These are phyloP conservation scores for Ormosia semicastrata DNA, from an alignment of 306 rosid genomes.

Conservation along the genomic window DNA sequence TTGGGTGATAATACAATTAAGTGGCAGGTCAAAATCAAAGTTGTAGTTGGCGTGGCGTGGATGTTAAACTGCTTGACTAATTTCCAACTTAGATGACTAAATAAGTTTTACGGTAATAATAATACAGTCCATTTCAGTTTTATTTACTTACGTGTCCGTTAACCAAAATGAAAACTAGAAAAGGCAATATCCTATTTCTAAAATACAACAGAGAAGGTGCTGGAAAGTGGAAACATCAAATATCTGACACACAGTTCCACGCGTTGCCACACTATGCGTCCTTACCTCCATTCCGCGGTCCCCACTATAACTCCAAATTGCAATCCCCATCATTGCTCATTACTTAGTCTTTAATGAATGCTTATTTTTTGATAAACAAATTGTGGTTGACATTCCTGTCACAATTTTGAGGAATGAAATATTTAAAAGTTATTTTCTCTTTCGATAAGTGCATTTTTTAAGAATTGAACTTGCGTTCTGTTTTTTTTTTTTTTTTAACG, in stretches of 20 bases:
- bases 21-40: not conserved
- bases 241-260: not conserved
- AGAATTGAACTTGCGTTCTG: no score
- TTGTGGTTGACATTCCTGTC: no score
- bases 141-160: not conserved
- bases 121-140: not conserved
- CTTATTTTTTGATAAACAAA: no score
- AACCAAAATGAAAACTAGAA: not conserved
- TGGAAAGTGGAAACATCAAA: not conserved
- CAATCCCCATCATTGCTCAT: not conserved
- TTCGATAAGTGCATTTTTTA: no score
- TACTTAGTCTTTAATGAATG: not conserved
- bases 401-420: no score
- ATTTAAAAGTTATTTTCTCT: no score
- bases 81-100: not conserved
- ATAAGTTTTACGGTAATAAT: not conserved
- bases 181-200: not conserved
- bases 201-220: conserved; percentile 19
- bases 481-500: no score
- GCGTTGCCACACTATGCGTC: not conserved
- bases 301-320: conserved; percentile 1
- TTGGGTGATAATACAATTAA: not conserved
- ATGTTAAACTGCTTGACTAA: not conserved
- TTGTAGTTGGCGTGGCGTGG: not conserved
- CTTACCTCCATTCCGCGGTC: conserved; percentile 8